Conservation (phyloP, 2,329 filamentous ascomycete genomes). For the Phaeosphaeriaceae sp. region DNA sequence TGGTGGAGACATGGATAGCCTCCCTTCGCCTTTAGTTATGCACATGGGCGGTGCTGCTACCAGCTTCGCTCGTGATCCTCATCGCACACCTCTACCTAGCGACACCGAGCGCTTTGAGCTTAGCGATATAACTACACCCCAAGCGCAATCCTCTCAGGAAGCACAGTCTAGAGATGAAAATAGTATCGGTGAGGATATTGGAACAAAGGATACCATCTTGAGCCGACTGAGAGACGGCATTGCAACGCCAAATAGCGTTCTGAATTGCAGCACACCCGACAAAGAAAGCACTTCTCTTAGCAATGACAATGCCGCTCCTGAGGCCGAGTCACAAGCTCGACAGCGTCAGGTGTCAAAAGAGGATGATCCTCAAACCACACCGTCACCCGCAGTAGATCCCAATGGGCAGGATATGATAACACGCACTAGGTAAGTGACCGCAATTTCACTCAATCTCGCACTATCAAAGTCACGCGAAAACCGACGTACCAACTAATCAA, state of each 20-base stretch:
- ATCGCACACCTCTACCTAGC: conserved; percentile 19
- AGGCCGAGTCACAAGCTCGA: conserved; percentile 17
- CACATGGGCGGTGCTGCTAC: conserved; percentile 4
- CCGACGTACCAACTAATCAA: too few relatives aligned
- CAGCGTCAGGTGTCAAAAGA: conserved; percentile 16
- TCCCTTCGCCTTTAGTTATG: conserved; percentile 28
- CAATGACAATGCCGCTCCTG: conserved; percentile 3
- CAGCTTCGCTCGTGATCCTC: conserved; percentile 16
- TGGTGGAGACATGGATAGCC: conserved; percentile 19
- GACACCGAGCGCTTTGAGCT: conserved; percentile 20
- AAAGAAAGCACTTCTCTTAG: background rate
- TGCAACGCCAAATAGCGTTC: conserved; percentile 16
- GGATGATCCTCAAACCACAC: conserved; percentile 3
- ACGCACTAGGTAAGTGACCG: background rate
- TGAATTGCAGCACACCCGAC: conserved; percentile 17
- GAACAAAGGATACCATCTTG: conserved; percentile 17
- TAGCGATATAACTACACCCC: conserved; percentile 1
- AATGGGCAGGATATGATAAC: conserved; percentile 1
- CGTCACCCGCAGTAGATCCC: background rate
- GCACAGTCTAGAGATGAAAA: conserved; percentile 19
- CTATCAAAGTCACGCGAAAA: too few relatives aligned
- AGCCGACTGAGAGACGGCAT: conserved; percentile 17
- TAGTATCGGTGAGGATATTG: conserved; percentile 22
- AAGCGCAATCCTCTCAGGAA: conserved; percentile 5
- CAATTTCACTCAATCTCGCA: too few relatives aligned